Evolutionary conservation across 2,329 filamentous ascomycete genomes (phyloP).

Genomic region (Sclerotinia trifoliorum): DNA sequence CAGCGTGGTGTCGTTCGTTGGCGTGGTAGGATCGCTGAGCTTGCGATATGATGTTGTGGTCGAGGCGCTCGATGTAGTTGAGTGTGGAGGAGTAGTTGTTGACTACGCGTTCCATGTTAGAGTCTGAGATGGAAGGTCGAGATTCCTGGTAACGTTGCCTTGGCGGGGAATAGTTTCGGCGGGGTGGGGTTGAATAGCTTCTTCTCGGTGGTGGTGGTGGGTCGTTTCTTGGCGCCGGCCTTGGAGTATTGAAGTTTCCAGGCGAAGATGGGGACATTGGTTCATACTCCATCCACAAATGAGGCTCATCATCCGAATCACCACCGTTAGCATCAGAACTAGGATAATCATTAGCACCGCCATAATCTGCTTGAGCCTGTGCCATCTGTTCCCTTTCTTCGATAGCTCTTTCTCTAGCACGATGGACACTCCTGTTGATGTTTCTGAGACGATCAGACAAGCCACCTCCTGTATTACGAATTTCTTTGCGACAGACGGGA

Average conservation of each 20-base stretch:
- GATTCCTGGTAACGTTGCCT: background rate
- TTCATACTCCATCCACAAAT: background rate
- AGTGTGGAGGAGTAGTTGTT: background rate
- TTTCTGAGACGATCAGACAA: background rate
- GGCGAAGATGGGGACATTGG: background rate
- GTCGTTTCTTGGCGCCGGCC: background rate
- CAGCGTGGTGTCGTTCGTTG: background rate
- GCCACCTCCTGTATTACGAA: background rate
- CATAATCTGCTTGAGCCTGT: slow-evolving; percentile 3
- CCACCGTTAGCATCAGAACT: background rate
- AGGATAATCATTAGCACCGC: too few species aligned
- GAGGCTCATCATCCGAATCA: background rate
- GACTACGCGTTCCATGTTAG: too few species aligned
- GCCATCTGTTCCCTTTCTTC: slow-evolving; percentile 6
- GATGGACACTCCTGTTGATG: background rate
- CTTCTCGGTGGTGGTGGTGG: background rate
- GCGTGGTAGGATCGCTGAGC: background rate
- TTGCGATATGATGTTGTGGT: background rate
- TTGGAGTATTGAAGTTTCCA: background rate
- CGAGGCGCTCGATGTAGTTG: background rate
- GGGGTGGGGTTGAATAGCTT: background rate
- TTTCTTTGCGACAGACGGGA: background rate
- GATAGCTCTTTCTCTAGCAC: background rate
- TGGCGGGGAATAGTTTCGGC: background rate
- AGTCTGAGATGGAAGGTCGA: too few species aligned